Percentiles rank a stretch among this genome's conserved stretches.
phyloP scores from a whole-genome alignment of 164 flowering plant genomes.

The Chloranthus sessilifolius region DNA sequence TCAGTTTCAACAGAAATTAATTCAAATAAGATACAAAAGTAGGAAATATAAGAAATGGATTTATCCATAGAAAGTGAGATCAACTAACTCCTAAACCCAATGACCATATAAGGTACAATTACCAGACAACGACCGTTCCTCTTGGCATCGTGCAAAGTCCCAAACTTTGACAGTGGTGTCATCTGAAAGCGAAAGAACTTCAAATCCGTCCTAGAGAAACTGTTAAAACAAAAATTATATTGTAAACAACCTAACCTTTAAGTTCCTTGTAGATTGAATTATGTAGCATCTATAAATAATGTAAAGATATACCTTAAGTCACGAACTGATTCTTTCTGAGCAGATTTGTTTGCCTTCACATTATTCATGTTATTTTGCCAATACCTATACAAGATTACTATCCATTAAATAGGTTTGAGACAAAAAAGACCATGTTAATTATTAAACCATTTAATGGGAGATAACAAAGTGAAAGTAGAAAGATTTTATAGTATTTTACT shows the following conservation, averaged over 20 bases:
- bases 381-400: constrained; percentile 69
- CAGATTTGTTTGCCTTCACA: constrained; percentile 89
- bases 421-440: neutral
- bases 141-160: constrained; percentile 95
- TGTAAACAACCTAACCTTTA: neutral
- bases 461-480: no score
- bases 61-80: no score
- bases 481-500: no score
- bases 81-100: no score
- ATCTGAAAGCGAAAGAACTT: constrained; percentile 95
- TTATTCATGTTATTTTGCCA: constrained; percentile 97
- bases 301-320: constrained; percentile 62
- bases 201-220: constrained; percentile 89
- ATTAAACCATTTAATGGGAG: no score
- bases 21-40: no score
- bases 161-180: constrained; percentile 94
- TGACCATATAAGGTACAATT: constrained; percentile 63
- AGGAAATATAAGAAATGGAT: no score
- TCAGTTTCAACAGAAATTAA: no score
- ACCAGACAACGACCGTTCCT: constrained; percentile 88
- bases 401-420: neutral
- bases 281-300: no score
- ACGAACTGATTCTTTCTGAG: constrained; percentile 92
- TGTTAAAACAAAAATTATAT: constrained; percentile 31
- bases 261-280: neutral